Evolutionary conservation across 371 early-diverging fungal species (phyloP).

Genomic region (Mortierella sp.): DNA sequence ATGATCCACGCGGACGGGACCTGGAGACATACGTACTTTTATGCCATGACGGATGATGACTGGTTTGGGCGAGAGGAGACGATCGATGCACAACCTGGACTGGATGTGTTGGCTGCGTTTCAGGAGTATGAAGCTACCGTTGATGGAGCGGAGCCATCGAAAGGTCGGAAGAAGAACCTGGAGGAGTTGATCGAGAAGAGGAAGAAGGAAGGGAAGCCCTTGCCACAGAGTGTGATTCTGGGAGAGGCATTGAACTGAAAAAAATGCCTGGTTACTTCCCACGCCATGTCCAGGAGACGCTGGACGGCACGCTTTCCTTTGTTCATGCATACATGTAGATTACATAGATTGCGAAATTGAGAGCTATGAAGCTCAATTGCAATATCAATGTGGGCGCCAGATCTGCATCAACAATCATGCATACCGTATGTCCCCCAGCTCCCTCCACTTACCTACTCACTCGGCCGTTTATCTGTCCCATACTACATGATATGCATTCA

Average conservation of each 20-base stretch:
- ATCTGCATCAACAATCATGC: too few relatives aligned
- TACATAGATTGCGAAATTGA: too few relatives aligned
- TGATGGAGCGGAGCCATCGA: neutral
- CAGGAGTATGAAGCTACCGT: neutral
- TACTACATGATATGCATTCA: too few relatives aligned
- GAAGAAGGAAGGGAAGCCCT: conserved; percentile 30
- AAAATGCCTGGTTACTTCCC: neutral
- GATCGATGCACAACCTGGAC: conserved; percentile 6
- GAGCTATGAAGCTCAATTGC: too few relatives aligned
- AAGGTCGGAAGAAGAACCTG: conserved; percentile 19
- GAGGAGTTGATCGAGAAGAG: conserved; percentile 20
- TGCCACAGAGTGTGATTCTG: conserved; percentile 7
- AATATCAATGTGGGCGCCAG: too few relatives aligned
- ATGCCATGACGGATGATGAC: conserved; percentile 52
- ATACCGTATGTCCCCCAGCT: too few relatives aligned
- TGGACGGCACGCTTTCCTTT: too few relatives aligned
- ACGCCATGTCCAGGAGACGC: too few relatives aligned
- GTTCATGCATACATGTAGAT: too few relatives aligned
- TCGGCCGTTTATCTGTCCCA: too few relatives aligned
- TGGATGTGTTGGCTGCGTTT: conserved; percentile 10
- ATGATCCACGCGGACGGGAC: conserved; percentile 44
- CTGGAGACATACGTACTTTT: conserved; percentile 34
- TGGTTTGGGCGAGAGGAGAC: conserved; percentile 38
- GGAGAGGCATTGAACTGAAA: conserved; percentile 10
- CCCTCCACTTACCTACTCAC: too few relatives aligned